A percentile compares a stretch with the other conserved stretches of the same genome.
These are phyloP conservation scores for Fusarium avenaceum DNA, from an alignment of 2,329 filamentous ascomycete species.

Conservation along the genomic window DNA sequence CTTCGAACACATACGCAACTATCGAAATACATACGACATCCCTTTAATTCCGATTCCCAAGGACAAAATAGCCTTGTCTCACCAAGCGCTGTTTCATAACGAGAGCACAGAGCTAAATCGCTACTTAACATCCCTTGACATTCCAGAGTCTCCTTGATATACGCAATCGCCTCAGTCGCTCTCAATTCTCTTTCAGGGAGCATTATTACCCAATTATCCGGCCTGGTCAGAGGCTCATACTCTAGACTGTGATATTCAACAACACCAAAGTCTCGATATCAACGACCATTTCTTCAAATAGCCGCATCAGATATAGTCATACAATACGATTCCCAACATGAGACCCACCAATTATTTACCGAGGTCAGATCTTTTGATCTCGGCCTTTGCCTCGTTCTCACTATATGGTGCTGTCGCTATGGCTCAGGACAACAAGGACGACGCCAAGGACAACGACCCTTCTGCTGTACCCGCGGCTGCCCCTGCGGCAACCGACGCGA, in stretches of 20 bases:
- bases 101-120: conserved; percentile 13
- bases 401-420: conserved; percentile 51
- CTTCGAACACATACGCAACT: conserved; percentile 16
- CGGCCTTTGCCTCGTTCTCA: conserved; percentile 47
- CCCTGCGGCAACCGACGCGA: conserved; percentile 36
- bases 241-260: neutral
- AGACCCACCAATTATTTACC: conserved; percentile 48
- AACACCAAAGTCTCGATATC: conserved; percentile 5
- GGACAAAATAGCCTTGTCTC: conserved; percentile 16
- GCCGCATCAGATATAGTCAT: conserved; percentile 6
- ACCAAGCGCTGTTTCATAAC: conserved; percentile 15
- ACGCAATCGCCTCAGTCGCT: conserved; percentile 23
- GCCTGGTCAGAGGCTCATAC: neutral
- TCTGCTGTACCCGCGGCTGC: conserved; percentile 29
- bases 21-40: conserved; percentile 13
- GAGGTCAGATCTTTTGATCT: conserved; percentile 47
- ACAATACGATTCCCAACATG: conserved; percentile 43
- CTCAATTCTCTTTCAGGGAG: conserved; percentile 6
- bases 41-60: conserved; percentile 4
- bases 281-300: conserved; percentile 17
- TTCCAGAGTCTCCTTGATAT: conserved; percentile 29
- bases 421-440: conserved; percentile 50
- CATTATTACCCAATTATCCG: neutral
- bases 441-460: conserved; percentile 34
- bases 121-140: conserved; percentile 25